Evolutionary conservation across 257 asterid genomes (phyloP), one percentile per base, ranked within the genome.

Genomic region (Solanum etuberosum): DNA sequence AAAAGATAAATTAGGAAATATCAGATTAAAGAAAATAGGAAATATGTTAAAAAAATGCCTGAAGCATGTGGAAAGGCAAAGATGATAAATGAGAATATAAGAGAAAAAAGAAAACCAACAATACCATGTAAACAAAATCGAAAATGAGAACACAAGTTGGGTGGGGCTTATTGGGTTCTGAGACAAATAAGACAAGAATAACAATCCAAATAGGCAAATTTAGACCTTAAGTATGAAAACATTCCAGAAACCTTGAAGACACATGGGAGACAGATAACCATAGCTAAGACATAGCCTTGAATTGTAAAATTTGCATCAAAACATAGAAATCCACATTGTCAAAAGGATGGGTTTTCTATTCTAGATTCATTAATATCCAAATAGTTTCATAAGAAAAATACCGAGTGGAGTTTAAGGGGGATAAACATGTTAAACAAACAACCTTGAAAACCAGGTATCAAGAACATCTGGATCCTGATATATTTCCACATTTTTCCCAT

Each of bases 381-480:
- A 29, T 29, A 27, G 43, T 9, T 48, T 29, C 29, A 46, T 18
- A 80, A 13, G 32, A 76, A 80, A 46, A 87, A 46, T 34, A 31
- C 37, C 70, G 43, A 20, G 35, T 51, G 72, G 31, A 89, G 37
- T 35, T 83, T 48, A n/a, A 89, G 86, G 73, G 76, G 54, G 40
- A 68, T 84, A 71, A 86, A 32, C 51, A 48, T 20, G 85, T 48
- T 48, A 32, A 61, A 72, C 71, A 89, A 88, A 90, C 72, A 84
- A 97, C 99, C 99, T 97, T 37, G 99, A 97, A 91, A 97, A 97
- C 99, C 99, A 97, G 89, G 99, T 97, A 90, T 97, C 99, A 85
- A 97, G 98, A 88, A 95, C 99, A 92, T 97, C 98, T 43, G 98
- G 96, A 88, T 97, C 98, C 93, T 97, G 99, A 91, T 94, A 95